Conservation (phyloP, 805 yeast genomes). For the Phaffomyces antillensis region DNA sequence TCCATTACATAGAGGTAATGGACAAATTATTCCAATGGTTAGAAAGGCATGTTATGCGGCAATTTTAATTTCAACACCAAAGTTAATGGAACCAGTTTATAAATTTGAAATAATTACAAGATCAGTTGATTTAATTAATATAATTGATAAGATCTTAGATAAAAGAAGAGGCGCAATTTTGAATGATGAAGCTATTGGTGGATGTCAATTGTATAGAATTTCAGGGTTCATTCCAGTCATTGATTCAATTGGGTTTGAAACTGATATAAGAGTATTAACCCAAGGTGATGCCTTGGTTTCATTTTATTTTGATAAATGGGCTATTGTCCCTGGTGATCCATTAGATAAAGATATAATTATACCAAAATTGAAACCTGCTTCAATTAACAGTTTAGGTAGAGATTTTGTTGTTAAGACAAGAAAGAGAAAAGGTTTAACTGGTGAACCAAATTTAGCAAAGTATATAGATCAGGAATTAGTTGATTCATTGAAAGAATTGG, state of each 20-base stretch:
- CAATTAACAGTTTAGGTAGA: slow-evolving; percentile 61
- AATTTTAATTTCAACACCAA: slow-evolving; percentile 68
- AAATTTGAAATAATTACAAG: slow-evolving; percentile 52
- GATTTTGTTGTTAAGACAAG: slow-evolving; percentile 89
- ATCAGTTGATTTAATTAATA: slow-evolving; percentile 34
- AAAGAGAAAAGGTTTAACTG: slow-evolving; percentile 75
- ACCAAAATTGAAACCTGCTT: slow-evolving; percentile 73
- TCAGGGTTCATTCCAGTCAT: slow-evolving; percentile 75
- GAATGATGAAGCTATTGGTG: slow-evolving; percentile 51
- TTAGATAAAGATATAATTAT: slow-evolving; percentile 56
- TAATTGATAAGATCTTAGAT: slow-evolving; percentile 43
- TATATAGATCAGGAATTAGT: slow-evolving; percentile 60
- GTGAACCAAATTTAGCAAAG: slow-evolving; percentile 59
- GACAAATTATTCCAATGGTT: slow-evolving; percentile 74
- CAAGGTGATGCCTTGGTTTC: slow-evolving; percentile 73
- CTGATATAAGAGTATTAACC: slow-evolving; percentile 72
- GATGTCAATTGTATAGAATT: slow-evolving; percentile 59
- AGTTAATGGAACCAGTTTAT: slow-evolving; percentile 77
- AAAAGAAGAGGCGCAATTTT: slow-evolving; percentile 64
- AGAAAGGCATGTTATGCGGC: slow-evolving; percentile 83
- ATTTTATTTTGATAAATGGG: slow-evolving; percentile 65
- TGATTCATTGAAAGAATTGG: slow-evolving; percentile 44
- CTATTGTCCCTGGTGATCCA: slow-evolving; percentile 86
- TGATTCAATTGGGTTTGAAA: slow-evolving; percentile 84
- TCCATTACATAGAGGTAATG: slow-evolving; percentile 44